Base-by-base conservation (phyloP, 2,329 filamentous ascomycete genomes). In the Orbilia quercus region DNA sequence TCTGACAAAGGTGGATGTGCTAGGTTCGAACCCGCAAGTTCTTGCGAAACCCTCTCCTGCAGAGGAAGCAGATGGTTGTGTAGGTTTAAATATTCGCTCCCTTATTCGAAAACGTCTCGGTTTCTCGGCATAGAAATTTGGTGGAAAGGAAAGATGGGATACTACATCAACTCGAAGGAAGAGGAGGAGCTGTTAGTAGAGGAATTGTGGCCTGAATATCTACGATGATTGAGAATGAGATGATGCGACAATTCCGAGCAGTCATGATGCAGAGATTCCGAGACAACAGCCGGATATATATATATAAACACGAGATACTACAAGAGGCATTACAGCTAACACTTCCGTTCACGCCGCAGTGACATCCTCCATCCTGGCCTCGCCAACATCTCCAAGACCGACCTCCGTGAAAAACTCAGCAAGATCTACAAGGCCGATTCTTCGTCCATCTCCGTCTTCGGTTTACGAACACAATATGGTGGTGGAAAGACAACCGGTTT, bases 41-140 rank as follows among this genome's bases (percentile, higher is more conserved):
- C 91, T 96, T 98, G 86, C 92, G 93, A 87, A 99, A 99, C 90
- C 91, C 95, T 84, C 92, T 99, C 82, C 90, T 99, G 83, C 92
- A 90, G 84, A 91, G 94, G 84, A 96, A 96, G 89, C 94, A 98
- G 90, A 96, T 98, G 92, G 94, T 97, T 85, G 91, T 97, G 94
- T 97, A 92, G 89, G 91, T 90, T 79, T 79, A 77, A 76, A 40
- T 65, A 42, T 54, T 36, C 36, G 59, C 50, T 53, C 54, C 57
- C 55, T 69, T 72, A 12, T 25, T 57, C 54, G 69, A 20, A 45
- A 64, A 54, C 57, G n/a, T 60, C 53, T 58, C 60, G 23, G 74
- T 60, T n/a, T 16, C n/a, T 14, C 18, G 57, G 31, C 40, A 58
- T 48, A 14, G 31, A 6, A 14, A 20, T 54, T 25, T 45, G 25